Percentiles rank a stretch among this genome's conserved stretches.
Conservation (phyloP, 371 early-diverging fungal species). For the Mortierella sp. region DNA sequence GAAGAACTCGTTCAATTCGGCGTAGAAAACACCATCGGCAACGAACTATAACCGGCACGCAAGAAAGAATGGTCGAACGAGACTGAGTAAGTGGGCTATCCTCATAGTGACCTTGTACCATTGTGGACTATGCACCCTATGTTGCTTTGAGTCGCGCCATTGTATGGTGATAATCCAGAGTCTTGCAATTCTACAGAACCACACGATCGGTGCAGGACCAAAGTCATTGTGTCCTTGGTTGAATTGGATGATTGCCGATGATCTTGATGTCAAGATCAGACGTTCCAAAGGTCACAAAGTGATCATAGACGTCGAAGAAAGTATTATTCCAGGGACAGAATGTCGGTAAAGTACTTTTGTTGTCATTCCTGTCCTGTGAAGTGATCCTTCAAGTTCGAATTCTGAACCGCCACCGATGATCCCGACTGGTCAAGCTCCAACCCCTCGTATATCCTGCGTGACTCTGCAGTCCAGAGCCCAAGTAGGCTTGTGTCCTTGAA, state of each 20-base stretch:
- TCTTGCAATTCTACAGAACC: not conserved
- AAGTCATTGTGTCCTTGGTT: not conserved
- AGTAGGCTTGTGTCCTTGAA: not conserved
- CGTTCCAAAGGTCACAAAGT: not conserved
- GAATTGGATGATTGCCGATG: constrained; percentile 15
- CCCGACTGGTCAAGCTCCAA: not conserved
- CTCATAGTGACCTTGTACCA: too few species aligned
- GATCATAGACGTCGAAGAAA: not conserved
- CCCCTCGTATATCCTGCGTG: too few species aligned
- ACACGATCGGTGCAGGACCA: too few species aligned
- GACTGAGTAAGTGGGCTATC: not conserved
- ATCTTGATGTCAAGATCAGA: constrained; percentile 12
- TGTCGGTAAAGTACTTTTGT: not conserved
- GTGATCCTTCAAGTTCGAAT: not conserved
- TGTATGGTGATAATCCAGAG: too few species aligned
- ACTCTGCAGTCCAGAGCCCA: not conserved
- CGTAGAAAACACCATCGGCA: constrained; percentile 99
- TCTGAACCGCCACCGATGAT: not conserved
- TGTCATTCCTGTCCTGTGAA: not conserved
- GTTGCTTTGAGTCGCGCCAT: too few species aligned
- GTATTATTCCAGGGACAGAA: not conserved
- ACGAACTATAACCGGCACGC: constrained; percentile 78
- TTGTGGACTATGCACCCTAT: too few species aligned
- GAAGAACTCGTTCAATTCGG: constrained; percentile 99
- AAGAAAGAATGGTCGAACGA: not conserved